Conservation (phyloP, 2,329 filamentous ascomycete genomes). For the Neopestalotiopsis clavispora region DNA sequence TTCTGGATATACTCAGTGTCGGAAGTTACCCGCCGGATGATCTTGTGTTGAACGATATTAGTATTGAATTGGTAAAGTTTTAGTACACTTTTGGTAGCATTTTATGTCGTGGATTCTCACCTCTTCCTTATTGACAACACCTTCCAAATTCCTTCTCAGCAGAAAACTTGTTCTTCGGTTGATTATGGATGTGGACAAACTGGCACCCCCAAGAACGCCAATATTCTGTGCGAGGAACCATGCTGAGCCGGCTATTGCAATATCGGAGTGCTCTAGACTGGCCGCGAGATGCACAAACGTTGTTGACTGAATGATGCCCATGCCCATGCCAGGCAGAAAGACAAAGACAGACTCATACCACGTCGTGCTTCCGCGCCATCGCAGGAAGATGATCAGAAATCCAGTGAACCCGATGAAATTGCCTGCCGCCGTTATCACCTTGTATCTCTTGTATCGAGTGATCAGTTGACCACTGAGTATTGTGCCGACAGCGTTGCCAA, state of each 20-base stretch:
- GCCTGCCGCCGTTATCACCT: background rate
- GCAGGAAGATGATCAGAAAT: background rate
- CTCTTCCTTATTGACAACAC: background rate
- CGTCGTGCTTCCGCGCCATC: background rate
- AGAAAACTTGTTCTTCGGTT: background rate
- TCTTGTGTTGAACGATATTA: background rate
- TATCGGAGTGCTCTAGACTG: background rate
- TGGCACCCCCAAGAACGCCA: background rate
- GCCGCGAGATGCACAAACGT: background rate
- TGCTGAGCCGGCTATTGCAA: background rate
- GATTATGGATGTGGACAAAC: background rate
- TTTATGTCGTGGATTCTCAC: background rate
- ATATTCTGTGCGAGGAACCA: constrained; percentile 4
- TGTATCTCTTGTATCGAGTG: constrained; percentile 2
- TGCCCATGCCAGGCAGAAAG: background rate
- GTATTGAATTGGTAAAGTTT: no score
- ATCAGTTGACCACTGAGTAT: background rate
- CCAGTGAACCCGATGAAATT: background rate
- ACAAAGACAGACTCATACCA: constrained; percentile 4
- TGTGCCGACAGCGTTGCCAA: background rate
- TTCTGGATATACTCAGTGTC: background rate
- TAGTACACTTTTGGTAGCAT: no score
- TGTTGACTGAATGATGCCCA: constrained; percentile 4
- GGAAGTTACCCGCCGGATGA: background rate
- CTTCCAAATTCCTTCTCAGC: background rate